These are phyloP conservation scores for Pigoraptor vietnamica DNA, from an alignment of 78 protist species.

Conservation along the genomic window DNA sequence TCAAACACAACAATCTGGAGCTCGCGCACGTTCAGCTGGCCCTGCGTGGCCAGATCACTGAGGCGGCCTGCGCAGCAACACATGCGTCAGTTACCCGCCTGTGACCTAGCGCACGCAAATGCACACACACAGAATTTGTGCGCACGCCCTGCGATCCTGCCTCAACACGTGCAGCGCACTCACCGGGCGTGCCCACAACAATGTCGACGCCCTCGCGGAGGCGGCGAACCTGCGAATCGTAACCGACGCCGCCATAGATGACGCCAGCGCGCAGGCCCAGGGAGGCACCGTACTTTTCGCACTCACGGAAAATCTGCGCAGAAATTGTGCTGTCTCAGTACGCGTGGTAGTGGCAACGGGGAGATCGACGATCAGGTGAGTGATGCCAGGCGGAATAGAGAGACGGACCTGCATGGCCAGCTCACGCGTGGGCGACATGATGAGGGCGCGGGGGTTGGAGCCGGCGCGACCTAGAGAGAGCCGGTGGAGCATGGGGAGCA, in stretches of 20 bases:
- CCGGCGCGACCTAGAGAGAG: neutral
- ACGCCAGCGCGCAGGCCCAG: neutral
- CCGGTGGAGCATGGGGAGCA: slow-evolving; percentile 34
- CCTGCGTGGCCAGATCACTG: slow-evolving; percentile 75
- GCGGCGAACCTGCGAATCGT: slow-evolving; percentile 24
- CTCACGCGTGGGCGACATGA: slow-evolving; percentile 74
- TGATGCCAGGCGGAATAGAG: neutral
- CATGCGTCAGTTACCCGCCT: neutral
- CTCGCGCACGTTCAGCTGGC: slow-evolving; percentile 44
- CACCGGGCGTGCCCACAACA: neutral
- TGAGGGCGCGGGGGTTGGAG: slow-evolving; percentile 5
- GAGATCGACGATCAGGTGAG: neutral
- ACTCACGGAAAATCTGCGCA: neutral
- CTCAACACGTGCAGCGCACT: too few species aligned
- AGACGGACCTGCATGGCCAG: slow-evolving; percentile 56
- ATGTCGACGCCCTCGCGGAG: slow-evolving; percentile 19
- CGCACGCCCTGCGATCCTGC: too few species aligned
- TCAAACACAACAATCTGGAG: slow-evolving; percentile 89
- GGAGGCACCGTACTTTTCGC: neutral
- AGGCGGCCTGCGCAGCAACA: slow-evolving; percentile 75
- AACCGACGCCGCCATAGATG: slow-evolving; percentile 56
- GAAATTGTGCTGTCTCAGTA: slow-evolving; percentile 42
- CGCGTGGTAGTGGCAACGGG: too few species aligned
- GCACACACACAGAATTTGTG: neutral
- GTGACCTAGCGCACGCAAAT: too few species aligned